Evolutionary conservation across 208 protist species (phyloP).

Genomic region (Acanthamoeba lenticulata): DNA sequence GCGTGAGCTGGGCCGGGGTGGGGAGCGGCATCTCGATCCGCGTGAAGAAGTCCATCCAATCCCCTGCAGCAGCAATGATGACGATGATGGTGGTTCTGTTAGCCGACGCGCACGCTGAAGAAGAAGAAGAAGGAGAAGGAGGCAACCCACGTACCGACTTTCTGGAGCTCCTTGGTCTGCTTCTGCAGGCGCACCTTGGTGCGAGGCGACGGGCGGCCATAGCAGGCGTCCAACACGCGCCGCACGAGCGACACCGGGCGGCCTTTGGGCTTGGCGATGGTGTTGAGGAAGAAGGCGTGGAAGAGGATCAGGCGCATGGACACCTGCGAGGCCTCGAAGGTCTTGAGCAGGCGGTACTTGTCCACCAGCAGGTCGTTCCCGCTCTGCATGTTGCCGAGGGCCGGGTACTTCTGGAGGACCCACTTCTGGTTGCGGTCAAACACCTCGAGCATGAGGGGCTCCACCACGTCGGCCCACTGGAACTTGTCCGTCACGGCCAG

Average conservation of each 20-base stretch:
- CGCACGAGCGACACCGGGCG: background rate
- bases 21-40: background rate
- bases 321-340: conserved; percentile 30
- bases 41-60: conserved; percentile 8
- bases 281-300: conserved; percentile 49
- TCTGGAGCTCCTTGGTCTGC: background rate
- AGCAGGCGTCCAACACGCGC: background rate
- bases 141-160: background rate
- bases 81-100: too few species aligned
- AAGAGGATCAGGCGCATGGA: conserved; percentile 22
- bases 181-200: background rate
- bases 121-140: background rate
- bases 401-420: conserved; percentile 17
- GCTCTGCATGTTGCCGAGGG: background rate
- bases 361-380: background rate
- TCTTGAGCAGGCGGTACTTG: conserved; percentile 22
- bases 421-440: conserved; percentile 37
- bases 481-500: conserved; percentile 4
- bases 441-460: background rate
- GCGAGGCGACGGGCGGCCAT: background rate
- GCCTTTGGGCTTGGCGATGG: background rate
- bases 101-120: too few species aligned
- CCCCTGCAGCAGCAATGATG: background rate
- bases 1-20: background rate
- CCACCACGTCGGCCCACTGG: background rate